A percentile compares a stretch with the other conserved stretches of the same genome.
phyloP scores from a whole-genome alignment of 768 basidiomycete genomes.

The Lentinus brumalis region DNA sequence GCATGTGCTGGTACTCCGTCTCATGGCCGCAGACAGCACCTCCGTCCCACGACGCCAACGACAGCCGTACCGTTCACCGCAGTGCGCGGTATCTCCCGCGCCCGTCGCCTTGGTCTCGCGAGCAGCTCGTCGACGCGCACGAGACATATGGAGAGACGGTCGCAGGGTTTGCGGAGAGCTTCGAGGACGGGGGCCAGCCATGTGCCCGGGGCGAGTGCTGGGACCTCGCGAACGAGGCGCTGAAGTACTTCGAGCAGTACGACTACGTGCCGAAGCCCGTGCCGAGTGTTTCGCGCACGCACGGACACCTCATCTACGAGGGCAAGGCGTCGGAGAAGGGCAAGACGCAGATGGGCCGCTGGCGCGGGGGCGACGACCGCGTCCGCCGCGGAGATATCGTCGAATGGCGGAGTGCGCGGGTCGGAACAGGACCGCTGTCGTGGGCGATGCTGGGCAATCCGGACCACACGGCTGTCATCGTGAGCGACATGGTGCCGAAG shows the following conservation, averaged over 20 bases:
- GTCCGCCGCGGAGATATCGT: constrained; percentile 57
- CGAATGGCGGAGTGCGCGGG: constrained; percentile 49
- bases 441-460: constrained; percentile 45
- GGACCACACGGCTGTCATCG: constrained; percentile 57
- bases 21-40: constrained; percentile 34
- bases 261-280: constrained; percentile 49
- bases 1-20: constrained; percentile 50
- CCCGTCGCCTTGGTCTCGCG: constrained; percentile 38
- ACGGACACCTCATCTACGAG: constrained; percentile 55
- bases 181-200: constrained; percentile 42
- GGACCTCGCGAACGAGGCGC: constrained; percentile 55
- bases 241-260: constrained; percentile 43
- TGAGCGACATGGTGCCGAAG: constrained; percentile 39
- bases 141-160: constrained; percentile 52
- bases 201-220: constrained; percentile 60
- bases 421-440: constrained; percentile 27
- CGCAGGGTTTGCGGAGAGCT: constrained; percentile 49
- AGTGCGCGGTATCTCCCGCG: constrained; percentile 41
- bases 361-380: constrained; percentile 54
- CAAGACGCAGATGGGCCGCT: constrained; percentile 38
- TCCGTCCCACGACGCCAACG: constrained; percentile 33
- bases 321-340: constrained; percentile 39
- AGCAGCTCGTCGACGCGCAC: constrained; percentile 42
- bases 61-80: constrained; percentile 34
- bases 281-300: constrained; percentile 50